These are phyloP conservation scores for Botrytis pseudocinerea DNA, from an alignment of 2,329 filamentous ascomycete species.

Conservation along the genomic window DNA sequence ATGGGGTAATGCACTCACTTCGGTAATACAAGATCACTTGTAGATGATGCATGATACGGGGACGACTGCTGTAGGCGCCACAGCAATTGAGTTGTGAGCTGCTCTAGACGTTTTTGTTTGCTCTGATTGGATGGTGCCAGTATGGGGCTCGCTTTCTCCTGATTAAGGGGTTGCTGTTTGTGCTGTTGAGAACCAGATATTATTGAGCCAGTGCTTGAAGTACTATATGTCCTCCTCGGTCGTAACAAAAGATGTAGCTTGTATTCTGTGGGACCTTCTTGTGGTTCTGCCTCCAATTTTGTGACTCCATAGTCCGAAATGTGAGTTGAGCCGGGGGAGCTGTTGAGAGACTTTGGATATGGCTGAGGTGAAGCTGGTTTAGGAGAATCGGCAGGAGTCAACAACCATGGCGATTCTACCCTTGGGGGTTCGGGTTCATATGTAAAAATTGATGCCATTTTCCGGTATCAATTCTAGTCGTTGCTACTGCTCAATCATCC, in stretches of 20 bases:
- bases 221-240: conserved; percentile 70
- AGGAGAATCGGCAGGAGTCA: conserved; percentile 51
- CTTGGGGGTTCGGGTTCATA: conserved; percentile 85
- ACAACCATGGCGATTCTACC: conserved; percentile 88
- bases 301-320: conserved; percentile 66
- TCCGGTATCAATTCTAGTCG: background rate
- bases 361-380: conserved; percentile 37
- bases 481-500: background rate
- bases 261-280: conserved; percentile 94
- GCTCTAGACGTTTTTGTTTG: conserved; percentile 80
- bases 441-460: conserved; percentile 93
- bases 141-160: conserved; percentile 27
- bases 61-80: conserved; percentile 96
- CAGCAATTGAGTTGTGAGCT: conserved; percentile 89
- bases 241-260: conserved; percentile 88
- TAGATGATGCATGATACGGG: conserved; percentile 80
- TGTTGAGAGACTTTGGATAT: conserved; percentile 16
- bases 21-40: conserved; percentile 72
- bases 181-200: conserved; percentile 42
- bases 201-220: conserved; percentile 64
- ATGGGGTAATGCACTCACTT: conserved; percentile 40
- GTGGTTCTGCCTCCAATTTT: conserved; percentile 84
- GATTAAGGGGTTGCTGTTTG: conserved; percentile 30
- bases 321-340: conserved; percentile 43
- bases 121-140: conserved; percentile 55